Conservation (phyloP, 495 filamentous ascomycete genomes). For the Penicillium maclennaniae region DNA sequence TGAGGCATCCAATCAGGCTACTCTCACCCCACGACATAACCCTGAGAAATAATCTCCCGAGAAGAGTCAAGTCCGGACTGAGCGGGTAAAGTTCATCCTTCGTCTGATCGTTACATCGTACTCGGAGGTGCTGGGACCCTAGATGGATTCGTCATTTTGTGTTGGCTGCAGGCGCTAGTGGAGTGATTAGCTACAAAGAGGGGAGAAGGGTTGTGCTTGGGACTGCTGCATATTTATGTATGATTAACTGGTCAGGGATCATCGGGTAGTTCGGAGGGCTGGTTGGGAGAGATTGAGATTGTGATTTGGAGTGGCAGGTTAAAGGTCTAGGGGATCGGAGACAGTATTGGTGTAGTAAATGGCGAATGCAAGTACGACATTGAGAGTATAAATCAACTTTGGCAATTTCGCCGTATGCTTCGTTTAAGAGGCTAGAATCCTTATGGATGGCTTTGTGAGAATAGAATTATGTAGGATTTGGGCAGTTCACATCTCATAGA, state of each 20-base stretch:
- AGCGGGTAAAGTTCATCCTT: not conserved
- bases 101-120: not conserved
- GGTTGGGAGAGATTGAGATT: not conserved
- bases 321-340: not conserved
- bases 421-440: too few species aligned
- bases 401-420: too few species aligned
- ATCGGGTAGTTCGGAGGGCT: not conserved
- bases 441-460: too few species aligned
- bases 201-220: not conserved
- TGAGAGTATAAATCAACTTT: too few species aligned
- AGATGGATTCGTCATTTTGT: constrained; percentile 9
- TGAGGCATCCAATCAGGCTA: constrained; percentile 8
- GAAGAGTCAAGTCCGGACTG: not conserved
- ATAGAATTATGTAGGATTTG: too few species aligned
- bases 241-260: not conserved
- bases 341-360: too few species aligned
- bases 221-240: not conserved
- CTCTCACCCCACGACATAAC: not conserved
- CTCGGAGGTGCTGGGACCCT: not conserved
- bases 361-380: too few species aligned
- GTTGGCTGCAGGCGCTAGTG: not conserved
- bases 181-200: not conserved
- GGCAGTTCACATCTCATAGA: too few species aligned
- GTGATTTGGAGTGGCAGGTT: not conserved
- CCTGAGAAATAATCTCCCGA: not conserved